Evolutionary conservation across 306 rosid species (phyloP), one percentile per base, ranked within the genome.

Genomic region (Ormosia emarginata): DNA sequence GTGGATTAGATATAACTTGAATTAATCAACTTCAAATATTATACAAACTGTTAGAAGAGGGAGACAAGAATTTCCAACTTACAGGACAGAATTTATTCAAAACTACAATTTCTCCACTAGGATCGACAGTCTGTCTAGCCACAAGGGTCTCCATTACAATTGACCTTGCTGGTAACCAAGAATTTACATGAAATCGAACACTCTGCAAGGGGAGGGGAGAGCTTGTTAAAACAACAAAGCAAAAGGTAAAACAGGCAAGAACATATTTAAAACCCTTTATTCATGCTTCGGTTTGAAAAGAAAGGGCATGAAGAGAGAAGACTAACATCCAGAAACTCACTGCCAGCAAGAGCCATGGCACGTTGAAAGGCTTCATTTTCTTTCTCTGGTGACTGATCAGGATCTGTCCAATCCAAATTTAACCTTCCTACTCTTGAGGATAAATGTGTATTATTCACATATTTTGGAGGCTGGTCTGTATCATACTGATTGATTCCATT

Each of bases 91-190:
- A 93, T 79, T 75, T 83, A n/a, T 78, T 85, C 85, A 95, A 77
- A 79, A 93, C 94, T 89, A 92, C 10, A 83, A 95, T 92, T 90
- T 93, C 98, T 82, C 98, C 99, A 82, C 89, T 90, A 55, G 97
- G 91, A 86, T 95, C 98, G 15, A 92, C 82, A 39, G 86, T 78
- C 55, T 89, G 87, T 78, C 99, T 93, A 75, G 94, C 94, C 14
- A 67, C 78, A 71, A 92, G 83, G 14, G 92, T 93, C 74, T 89
- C 97, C 90, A 84, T 77, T 32, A 96, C 98, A 69, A 96, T 93
- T 57, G 99, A 93, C 86, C 92, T 86, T 50, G 99, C 99, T n/a
- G 99, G 99, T 73, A 96, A 80, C 99, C 99, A 96, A 4, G 99
- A 96, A 53, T 88, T 92, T 24, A 86, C 90, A 86, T 92, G 97